Evolutionary conservation across 148 eudicot genomes (phyloP).

Genomic region (Amaranthus palmeri): DNA sequence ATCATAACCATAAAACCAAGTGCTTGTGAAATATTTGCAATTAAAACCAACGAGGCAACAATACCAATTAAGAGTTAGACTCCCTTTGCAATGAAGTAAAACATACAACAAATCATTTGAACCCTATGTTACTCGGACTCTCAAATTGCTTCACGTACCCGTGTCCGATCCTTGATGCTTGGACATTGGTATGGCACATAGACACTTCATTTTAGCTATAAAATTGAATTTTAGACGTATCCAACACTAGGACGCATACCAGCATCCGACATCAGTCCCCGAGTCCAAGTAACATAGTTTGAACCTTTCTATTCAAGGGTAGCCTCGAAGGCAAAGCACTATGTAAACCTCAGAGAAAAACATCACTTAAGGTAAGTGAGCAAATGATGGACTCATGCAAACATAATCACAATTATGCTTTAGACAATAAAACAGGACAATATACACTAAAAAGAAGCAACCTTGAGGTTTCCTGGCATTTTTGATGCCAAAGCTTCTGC

Average conservation of each 20-base stretch:
- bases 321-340: neutral
- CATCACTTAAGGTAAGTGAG: neutral
- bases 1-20: neutral
- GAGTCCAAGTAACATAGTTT: too few relatives aligned
- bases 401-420: neutral
- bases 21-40: neutral
- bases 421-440: neutral
- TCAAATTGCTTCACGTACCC: too few relatives aligned
- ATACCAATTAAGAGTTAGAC: neutral
- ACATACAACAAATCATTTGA: neutral
- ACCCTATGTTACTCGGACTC: too few relatives aligned
- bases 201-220: too few relatives aligned
- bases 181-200: too few relatives aligned
- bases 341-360: neutral
- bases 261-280: too few relatives aligned
- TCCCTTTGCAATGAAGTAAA: neutral
- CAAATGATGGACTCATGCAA: too few relatives aligned
- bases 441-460: conserved; percentile 15
- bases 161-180: too few relatives aligned
- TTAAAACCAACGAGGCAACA: neutral
- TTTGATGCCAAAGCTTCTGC: conserved; percentile 94
- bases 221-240: too few relatives aligned
- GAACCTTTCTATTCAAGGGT: neutral
- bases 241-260: too few relatives aligned
- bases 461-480: conserved; percentile 98